These are phyloP conservation scores for Penicillium canescens DNA, from an alignment of 495 filamentous ascomycete genomes.

Conservation along the genomic window DNA sequence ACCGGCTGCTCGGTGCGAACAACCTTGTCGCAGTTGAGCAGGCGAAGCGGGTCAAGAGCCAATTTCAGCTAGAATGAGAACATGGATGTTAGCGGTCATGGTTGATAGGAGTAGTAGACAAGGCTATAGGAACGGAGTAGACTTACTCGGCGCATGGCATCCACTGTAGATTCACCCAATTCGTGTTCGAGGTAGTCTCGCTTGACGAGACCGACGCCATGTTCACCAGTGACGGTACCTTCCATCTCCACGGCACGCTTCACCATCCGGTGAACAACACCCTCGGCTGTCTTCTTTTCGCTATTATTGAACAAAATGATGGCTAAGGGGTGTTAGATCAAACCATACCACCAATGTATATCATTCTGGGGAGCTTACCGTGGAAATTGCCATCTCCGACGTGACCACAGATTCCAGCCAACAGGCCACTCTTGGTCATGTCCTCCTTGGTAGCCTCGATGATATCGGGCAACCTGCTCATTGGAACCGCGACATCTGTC, in stretches of 20 bases:
- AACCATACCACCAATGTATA: neutral
- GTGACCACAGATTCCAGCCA: conserved; percentile 66
- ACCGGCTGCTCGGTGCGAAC: conserved; percentile 48
- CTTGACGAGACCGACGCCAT: conserved; percentile 63
- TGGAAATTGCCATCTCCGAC: conserved; percentile 70
- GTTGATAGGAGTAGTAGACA: neutral
- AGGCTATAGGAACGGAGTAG: neutral
- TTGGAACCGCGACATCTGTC: conserved; percentile 67
- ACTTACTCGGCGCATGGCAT: conserved; percentile 64
- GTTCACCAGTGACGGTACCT: conserved; percentile 65
- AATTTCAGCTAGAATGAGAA: conserved; percentile 54
- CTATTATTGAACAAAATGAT: conserved; percentile 59
- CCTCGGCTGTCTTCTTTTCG: conserved; percentile 50
- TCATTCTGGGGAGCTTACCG: conserved; percentile 33
- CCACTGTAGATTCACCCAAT: conserved; percentile 54
- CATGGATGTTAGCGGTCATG: conserved; percentile 11
- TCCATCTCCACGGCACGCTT: conserved; percentile 64
- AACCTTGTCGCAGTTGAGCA: conserved; percentile 70
- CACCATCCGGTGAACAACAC: conserved; percentile 59
- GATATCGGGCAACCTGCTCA: conserved; percentile 60
- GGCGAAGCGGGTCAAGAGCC: conserved; percentile 63
- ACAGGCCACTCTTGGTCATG: conserved; percentile 53
- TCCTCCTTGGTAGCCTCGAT: conserved; percentile 63
- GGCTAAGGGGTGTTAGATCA: conserved; percentile 27
- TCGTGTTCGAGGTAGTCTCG: conserved; percentile 62